Evolutionary conservation across 352 stramenopile species (phyloP), one percentile per base, ranked within the genome.

Genomic region (Phytophthora hibernalis): DNA sequence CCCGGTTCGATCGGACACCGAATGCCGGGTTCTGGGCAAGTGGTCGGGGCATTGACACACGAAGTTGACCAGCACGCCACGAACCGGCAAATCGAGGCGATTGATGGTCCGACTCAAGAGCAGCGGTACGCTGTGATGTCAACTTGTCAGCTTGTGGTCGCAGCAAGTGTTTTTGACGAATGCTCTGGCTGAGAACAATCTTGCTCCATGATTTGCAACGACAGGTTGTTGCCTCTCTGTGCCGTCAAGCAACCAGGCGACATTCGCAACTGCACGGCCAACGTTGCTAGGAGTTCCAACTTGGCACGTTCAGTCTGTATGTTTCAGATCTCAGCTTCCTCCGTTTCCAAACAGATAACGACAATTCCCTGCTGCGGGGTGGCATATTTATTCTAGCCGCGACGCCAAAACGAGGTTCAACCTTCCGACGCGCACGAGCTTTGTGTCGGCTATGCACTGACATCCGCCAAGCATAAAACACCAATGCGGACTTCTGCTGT

Each of bases 371-470:
- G 24, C 24, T 28, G 5, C n/a, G n/a, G n/a, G n/a, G n/a, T n/a
- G n/a, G n/a, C n/a, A n/a, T n/a, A n/a, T n/a, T n/a, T n/a, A n/a
- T n/a, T n/a, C n/a, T n/a, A n/a, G n/a, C n/a, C n/a, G n/a, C n/a
- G n/a, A n/a, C n/a, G n/a, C n/a, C n/a, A n/a, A n/a, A n/a, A n/a
- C n/a, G 24, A 2, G 5, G 24, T 28, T 5, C 24, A 28, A 5
- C 24, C 24, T 28, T 28, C 24, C 24, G 11, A 37, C 11, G 31
- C 2, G 9, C 31, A 37, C 31, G 11, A 37, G 31, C 31, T 37
- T 37, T 15, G 38, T 15, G 35, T 49, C 38, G 20, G 22, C 40
- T 60, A 52, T 51, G 53, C 53, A 20, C 53, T 51, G 53, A 60
- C 53, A 43, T 28, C 40, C 53, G 53, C 30, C 24, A 28, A 2